phyloP scores from a whole-genome alignment of 2,329 filamentous ascomycete genomes.

The Sporothrix dimorphospora region DNA sequence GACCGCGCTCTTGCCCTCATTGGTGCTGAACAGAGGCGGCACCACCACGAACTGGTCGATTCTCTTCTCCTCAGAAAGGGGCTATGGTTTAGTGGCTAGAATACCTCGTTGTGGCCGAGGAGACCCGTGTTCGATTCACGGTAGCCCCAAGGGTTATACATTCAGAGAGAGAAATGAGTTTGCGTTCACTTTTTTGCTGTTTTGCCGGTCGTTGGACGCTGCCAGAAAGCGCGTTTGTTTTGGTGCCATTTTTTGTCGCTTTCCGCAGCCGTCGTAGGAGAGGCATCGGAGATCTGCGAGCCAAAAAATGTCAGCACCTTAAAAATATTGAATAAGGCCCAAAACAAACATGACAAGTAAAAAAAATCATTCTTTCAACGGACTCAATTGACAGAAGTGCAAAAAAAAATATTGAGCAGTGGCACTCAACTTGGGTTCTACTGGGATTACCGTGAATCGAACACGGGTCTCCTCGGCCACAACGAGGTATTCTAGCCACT shows the following conservation, averaged over 20 bases:
- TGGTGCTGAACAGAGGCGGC: neutral
- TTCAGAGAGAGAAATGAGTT: conserved; percentile 15
- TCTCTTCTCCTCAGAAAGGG: conserved; percentile 4
- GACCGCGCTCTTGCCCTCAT: conserved; percentile 1
- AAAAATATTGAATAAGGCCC: neutral
- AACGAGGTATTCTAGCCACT: conserved; percentile 35
- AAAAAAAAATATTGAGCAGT: conserved; percentile 21
- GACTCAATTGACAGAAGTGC: neutral
- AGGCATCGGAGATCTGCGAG: neutral
- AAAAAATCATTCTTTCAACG: neutral
- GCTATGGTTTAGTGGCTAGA: conserved; percentile 35
- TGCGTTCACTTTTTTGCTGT: neutral
- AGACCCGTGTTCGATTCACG: conserved; percentile 36
- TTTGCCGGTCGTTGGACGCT: neutral
- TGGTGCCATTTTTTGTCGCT: neutral
- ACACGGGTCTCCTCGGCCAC: conserved; percentile 36
- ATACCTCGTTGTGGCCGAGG: conserved; percentile 35
- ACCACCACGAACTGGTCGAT: neutral
- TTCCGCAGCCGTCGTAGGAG: no score
- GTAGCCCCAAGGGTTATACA: conserved; percentile 28
- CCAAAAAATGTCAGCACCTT: neutral
- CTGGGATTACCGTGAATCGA: conserved; percentile 35
- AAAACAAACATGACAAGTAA: neutral
- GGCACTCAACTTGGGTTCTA: conserved; percentile 23
- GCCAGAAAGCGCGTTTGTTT: no score